Percentiles rank a stretch among this genome's conserved stretches.
Conservation (phyloP, 345 rosid genomes). For the Draba incana region DNA sequence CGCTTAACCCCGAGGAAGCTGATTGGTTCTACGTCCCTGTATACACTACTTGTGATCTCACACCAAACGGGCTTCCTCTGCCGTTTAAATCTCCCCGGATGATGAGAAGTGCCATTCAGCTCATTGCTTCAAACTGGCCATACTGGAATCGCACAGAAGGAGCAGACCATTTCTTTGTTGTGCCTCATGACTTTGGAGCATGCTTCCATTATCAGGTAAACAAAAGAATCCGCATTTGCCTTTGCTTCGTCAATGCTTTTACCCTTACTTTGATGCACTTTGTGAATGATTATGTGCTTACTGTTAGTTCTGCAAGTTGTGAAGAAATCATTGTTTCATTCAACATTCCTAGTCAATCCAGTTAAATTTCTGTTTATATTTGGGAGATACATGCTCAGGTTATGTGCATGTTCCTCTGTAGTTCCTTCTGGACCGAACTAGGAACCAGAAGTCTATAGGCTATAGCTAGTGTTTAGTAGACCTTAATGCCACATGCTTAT, state of each 20-base stretch:
- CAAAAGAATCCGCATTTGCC: not conserved
- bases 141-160: constrained; percentile 98
- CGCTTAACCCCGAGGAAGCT: constrained; percentile 93
- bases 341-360: not conserved
- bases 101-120: constrained; percentile 99
- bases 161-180: constrained; percentile 92
- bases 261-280: not conserved
- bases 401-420: not conserved
- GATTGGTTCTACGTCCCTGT: constrained; percentile 99
- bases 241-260: constrained; percentile 6
- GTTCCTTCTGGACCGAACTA: constrained; percentile 14
- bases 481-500: not conserved
- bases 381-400: not conserved
- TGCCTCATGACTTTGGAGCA: constrained; percentile 98
- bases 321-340: constrained; percentile 4
- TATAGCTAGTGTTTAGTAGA: constrained; percentile 8
- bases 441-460: constrained; percentile 11
- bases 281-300: constrained; percentile 3
- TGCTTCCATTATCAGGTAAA: constrained; percentile 96
- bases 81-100: constrained; percentile 94
- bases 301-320: not conserved
- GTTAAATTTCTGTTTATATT: constrained; percentile 4
- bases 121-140: constrained; percentile 93
- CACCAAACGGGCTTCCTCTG: constrained; percentile 93
- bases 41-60: constrained; percentile 95